Conservation (phyloP, 2,329 filamentous ascomycete genomes). For the Aspergillus intermedius region DNA sequence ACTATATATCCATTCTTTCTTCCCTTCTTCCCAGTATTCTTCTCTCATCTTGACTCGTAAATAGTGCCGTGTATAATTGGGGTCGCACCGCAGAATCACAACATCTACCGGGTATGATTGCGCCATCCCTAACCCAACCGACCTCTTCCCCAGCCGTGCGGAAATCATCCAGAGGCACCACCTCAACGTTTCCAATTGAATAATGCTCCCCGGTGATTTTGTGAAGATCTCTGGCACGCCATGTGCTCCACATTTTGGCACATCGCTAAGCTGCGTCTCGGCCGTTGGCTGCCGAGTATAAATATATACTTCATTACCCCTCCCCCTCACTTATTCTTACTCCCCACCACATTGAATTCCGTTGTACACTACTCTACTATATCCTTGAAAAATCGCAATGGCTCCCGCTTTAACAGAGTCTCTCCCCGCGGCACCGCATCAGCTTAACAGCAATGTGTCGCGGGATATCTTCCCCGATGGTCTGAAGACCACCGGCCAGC, state of each 20-base stretch:
- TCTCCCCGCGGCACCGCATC: slow-evolving; percentile 32
- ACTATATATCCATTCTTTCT: not conserved
- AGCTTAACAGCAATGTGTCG: slow-evolving; percentile 32
- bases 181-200: not conserved
- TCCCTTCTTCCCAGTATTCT: not conserved
- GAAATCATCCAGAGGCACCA: not conserved
- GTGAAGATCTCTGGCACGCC: slow-evolving; percentile 20
- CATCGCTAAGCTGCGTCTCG: slow-evolving; percentile 7
- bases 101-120: slow-evolving; percentile 23
- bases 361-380: not conserved
- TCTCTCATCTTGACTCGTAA: not conserved
- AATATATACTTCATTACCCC: not conserved
- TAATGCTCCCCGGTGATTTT: not conserved
- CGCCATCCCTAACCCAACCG: slow-evolving; percentile 19
- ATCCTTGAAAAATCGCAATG: not conserved
- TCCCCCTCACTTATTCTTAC: not conserved
- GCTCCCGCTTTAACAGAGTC: slow-evolving; percentile 30
- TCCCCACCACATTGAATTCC: not conserved
- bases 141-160: slow-evolving; percentile 5
- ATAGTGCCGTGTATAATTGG: not conserved
- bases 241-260: slow-evolving; percentile 21
- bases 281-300: not conserved
- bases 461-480: slow-evolving; percentile 56
- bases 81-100: slow-evolving; percentile 11
- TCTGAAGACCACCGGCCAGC: slow-evolving; percentile 65